phyloP scores from a whole-genome alignment of 805 yeast species.

The Scheffersomyces amazonensis region DNA sequence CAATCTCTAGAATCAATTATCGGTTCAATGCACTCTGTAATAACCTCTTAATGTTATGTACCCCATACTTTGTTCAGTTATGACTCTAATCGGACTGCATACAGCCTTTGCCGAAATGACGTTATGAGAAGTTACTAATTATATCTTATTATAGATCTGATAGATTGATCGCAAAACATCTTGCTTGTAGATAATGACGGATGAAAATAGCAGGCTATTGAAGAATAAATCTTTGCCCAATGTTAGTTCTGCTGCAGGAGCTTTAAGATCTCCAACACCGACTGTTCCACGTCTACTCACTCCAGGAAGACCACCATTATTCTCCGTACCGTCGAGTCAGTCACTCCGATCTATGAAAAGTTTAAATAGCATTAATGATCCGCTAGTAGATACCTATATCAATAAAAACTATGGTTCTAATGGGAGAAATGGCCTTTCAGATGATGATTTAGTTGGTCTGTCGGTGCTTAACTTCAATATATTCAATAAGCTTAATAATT shows the following conservation, averaged over 20 bases:
- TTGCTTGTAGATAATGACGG: too few relatives aligned
- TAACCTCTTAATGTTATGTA: too few relatives aligned
- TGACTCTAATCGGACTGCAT: too few relatives aligned
- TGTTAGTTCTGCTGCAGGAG: neutral
- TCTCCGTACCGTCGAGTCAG: slow-evolving; percentile 23
- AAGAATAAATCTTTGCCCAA: slow-evolving; percentile 1
- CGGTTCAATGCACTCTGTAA: too few relatives aligned
- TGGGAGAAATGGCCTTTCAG: too few relatives aligned
- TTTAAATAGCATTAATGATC: slow-evolving; percentile 13
- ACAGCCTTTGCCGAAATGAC: too few relatives aligned
- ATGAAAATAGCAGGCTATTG: slow-evolving; percentile 8
- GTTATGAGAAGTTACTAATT: too few relatives aligned
- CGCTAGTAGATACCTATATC: slow-evolving; percentile 12
- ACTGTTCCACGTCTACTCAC: neutral
- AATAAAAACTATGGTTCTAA: neutral
- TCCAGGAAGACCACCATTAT: slow-evolving; percentile 21
- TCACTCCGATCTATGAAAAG: slow-evolving; percentile 19
- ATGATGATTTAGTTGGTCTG: slow-evolving; percentile 6
- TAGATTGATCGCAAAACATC: too few relatives aligned
- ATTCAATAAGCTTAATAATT: slow-evolving; percentile 6
- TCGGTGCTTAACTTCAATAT: slow-evolving; percentile 8
- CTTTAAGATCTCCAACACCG: slow-evolving; percentile 1
- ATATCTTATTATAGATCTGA: too few relatives aligned
- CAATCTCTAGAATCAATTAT: too few relatives aligned
- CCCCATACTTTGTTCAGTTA: too few relatives aligned